Evolutionary conservation across 495 filamentous ascomycete genomes (phyloP).

Genomic region (Hypoxylon trugodes): DNA sequence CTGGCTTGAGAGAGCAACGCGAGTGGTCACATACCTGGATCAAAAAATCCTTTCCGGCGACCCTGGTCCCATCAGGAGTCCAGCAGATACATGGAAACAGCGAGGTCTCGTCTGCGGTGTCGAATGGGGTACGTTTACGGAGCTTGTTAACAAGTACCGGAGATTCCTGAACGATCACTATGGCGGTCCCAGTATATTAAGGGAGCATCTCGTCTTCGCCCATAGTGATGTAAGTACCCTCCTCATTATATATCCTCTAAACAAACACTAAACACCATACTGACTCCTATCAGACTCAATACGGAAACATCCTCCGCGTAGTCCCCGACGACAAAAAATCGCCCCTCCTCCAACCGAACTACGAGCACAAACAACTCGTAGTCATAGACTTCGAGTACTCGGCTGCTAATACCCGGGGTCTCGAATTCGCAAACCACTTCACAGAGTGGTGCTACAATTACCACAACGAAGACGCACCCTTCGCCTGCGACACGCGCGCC

Average conservation of each 20-base stretch:
- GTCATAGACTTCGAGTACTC: conserved; percentile 99
- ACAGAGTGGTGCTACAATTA: conserved; percentile 99
- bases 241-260: neutral
- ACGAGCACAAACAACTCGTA: conserved; percentile 92
- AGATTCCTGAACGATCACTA: conserved; percentile 76
- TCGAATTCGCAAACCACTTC: conserved; percentile 98
- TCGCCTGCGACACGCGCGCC: conserved; percentile 68
- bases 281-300: conserved; percentile 78
- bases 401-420: conserved; percentile 83
- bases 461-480: conserved; percentile 70
- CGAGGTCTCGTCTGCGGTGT: conserved; percentile 84
- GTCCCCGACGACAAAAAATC: conserved; percentile 80
- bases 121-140: conserved; percentile 80
- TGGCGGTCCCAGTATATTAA: conserved; percentile 70
- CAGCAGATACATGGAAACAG: conserved; percentile 66
- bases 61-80: conserved; percentile 28
- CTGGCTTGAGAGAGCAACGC: conserved; percentile 83
- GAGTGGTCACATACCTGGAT: conserved; percentile 80
- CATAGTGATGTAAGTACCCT: conserved; percentile 86
- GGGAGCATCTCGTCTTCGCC: conserved; percentile 84
- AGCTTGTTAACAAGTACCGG: conserved; percentile 79
- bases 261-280: conserved; percentile 15
- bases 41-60: conserved; percentile 59
- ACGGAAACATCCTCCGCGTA: conserved; percentile 95
- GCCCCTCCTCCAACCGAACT: conserved; percentile 84